Base-by-base conservation (phyloP, 768 basidiomycete genomes). In the Naganishia onofrii region DNA sequence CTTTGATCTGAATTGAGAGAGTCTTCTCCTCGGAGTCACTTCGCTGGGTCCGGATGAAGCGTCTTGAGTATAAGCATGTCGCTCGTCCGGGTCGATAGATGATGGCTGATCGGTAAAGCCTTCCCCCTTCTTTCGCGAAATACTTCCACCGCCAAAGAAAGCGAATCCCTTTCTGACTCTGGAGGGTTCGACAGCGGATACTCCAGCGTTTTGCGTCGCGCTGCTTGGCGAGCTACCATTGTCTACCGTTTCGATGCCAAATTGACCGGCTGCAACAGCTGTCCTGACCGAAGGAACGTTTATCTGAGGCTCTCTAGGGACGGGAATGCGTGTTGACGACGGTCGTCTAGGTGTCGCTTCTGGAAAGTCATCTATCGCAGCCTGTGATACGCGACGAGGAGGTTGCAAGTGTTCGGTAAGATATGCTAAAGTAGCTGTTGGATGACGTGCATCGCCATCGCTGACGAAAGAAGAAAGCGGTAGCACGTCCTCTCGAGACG, bases 111-210 rank as follows among this genome's bases (percentile, higher is more conserved):
- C 34, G 21, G 21, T 17, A 34, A 36, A 58, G 17, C 19, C 34
- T 15, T 58, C 57, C 34, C 57, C 32, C n/a, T 36, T 32, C 34
- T n/a, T 58, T 23, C 32, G 36, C 17, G 23, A 34, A 17, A 31
- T 44, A 44, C 38, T 38, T 34, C 57, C 60, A 19, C 42, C 23
- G 6, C 60, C 38, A n/a, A 63, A 63, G 26, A 44, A 63, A 17
- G 60, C 34, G 23, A 29, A 63, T 21, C 23, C 38, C 32, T 34
- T 42, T 26, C 29, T 42, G 2, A 63, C 28, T 10, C 13, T 15
- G 9, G n/a, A 28, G 15, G 34, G 8, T 29, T 34, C 38, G 42
- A 34, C 7, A 2, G 60, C 60, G 38, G 29, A 10, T 19, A 13
- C 4, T 2, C 10, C 28, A 26, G 23, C 34, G 9, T 34, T n/a